Base-by-base conservation (phyloP, 176 grass and related monocot genomes). In the Ensete glaucum region DNA sequence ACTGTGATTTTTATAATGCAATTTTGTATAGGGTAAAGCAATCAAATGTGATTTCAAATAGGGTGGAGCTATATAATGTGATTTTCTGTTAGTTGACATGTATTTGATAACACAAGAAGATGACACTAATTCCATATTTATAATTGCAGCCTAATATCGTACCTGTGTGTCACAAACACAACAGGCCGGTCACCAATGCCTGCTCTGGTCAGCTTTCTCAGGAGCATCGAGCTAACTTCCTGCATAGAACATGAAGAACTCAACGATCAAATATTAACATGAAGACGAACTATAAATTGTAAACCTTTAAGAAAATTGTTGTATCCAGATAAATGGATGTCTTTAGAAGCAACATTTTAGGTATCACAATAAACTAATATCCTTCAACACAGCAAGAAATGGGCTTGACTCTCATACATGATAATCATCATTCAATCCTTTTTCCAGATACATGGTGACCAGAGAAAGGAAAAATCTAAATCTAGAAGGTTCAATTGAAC, bases 121-220 rank as follows among this genome's bases (percentile, higher is more conserved):
- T 63, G n/a, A 2, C 19, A 21, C 2, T 23, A 64, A 50, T 43
- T 50, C 14, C 52, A 67, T 51, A 78, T 50, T 51, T 73, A 25
- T 50, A 51, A 23, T 23, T 64, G 75, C 49, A 65, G 20, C 43
- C 48, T 12, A 17, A 27, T 52, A 17, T 9, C 22, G 79, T 82
- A 93, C 94, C 94, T 98, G 59, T 98, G 94, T 57, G 94, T 91
- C 55, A 98, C 90, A 87, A 98, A 98, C 22, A 98, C 81, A 87
- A 93, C 88, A 81, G 94, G 94, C 23, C 90, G 81, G 55, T 68
- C 87, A 69, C 94, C 94, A 56, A 98, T 89, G 64, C 90, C 90
- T 73, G 94, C 90, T 81, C 81, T 75, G 76, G 85, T 76, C 77
- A 98, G 70, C 72, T 86, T 98, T 80, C 88, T 89, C 54, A 98